These are phyloP conservation scores for Pholiota conissans DNA, from an alignment of 768 basidiomycete genomes.

Conservation along the genomic window DNA sequence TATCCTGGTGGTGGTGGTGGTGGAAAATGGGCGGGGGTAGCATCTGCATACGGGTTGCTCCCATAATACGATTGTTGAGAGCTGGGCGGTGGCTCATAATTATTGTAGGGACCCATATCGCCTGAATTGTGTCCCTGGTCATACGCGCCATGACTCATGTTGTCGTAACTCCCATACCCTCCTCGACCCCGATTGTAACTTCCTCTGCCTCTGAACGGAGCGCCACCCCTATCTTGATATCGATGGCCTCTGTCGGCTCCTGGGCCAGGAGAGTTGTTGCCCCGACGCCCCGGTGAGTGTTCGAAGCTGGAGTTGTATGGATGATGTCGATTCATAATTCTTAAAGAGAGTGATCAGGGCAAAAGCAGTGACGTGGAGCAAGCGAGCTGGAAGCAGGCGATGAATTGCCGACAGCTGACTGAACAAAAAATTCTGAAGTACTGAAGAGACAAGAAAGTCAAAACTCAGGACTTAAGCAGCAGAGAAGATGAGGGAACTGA, in stretches of 20 bases:
- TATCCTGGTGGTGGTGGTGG: slow-evolving; percentile 43
- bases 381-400: slow-evolving; percentile 13
- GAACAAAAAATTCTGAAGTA: slow-evolving; percentile 13
- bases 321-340: slow-evolving; percentile 85
- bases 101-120: slow-evolving; percentile 67
- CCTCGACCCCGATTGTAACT: slow-evolving; percentile 51
- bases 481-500: slow-evolving; percentile 13
- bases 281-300: slow-evolving; percentile 52
- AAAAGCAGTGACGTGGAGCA: slow-evolving; percentile 36
- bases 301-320: slow-evolving; percentile 78
- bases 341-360: slow-evolving; percentile 21
- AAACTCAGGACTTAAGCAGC: slow-evolving; percentile 29
- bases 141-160: slow-evolving; percentile 54
- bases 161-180: slow-evolving; percentile 57
- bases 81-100: slow-evolving; percentile 56
- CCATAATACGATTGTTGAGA: slow-evolving; percentile 70
- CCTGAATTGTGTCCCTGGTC: slow-evolving; percentile 65
- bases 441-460: slow-evolving; percentile 25
- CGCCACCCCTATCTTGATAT: slow-evolving; percentile 57
- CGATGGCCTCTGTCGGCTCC: slow-evolving; percentile 76
- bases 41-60: slow-evolving; percentile 55
- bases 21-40: slow-evolving; percentile 50
- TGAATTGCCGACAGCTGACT: slow-evolving; percentile 10
- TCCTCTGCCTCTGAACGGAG: slow-evolving; percentile 45
- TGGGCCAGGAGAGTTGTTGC: slow-evolving; percentile 63